Conservation (phyloP, 2,329 filamentous ascomycete genomes). For the Volutella citrinella region DNA sequence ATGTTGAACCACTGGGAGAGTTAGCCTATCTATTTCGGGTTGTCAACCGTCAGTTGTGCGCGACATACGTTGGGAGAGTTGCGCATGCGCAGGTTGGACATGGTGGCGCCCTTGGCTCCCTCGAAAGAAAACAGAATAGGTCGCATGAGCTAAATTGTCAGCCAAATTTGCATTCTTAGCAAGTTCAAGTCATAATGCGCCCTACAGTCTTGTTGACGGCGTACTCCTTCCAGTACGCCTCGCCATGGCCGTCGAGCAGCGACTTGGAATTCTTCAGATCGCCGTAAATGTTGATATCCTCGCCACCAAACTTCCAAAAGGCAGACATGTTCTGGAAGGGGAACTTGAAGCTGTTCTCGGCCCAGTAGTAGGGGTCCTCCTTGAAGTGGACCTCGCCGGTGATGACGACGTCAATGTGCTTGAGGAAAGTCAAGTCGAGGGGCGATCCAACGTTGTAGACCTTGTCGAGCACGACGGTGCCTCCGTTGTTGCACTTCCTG, state of each 20-base stretch:
- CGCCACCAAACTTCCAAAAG: constrained; percentile 31
- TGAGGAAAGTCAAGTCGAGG: constrained; percentile 62
- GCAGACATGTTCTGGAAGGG: constrained; percentile 61
- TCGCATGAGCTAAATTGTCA: constrained; percentile 21
- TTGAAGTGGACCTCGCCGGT: constrained; percentile 59
- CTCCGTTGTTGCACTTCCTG: constrained; percentile 57
- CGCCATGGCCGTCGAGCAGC: constrained; percentile 53
- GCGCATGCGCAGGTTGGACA: constrained; percentile 58
- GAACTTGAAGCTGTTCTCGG: constrained; percentile 60
- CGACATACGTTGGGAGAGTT: constrained; percentile 44
- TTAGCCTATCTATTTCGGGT: not conserved
- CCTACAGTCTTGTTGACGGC: constrained; percentile 16
- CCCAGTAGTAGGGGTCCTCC: constrained; percentile 68
- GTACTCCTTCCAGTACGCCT: constrained; percentile 22
- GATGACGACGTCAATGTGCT: constrained; percentile 59
- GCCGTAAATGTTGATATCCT: constrained; percentile 61
- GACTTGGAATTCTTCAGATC: constrained; percentile 61
- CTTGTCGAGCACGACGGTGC: constrained; percentile 57
- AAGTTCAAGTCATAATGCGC: constrained; percentile 33
- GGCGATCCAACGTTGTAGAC: constrained; percentile 63
- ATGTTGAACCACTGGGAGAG: constrained; percentile 45
- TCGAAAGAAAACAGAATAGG: constrained; percentile 23
- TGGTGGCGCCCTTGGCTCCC: constrained; percentile 45
- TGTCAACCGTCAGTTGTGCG: rapidly evolving
- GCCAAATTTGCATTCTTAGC: too few species aligned